A percentile compares a stretch with the other conserved stretches of the same genome.
phyloP scores from a whole-genome alignment of 805 yeast species.

The Ogataea methylovora region DNA sequence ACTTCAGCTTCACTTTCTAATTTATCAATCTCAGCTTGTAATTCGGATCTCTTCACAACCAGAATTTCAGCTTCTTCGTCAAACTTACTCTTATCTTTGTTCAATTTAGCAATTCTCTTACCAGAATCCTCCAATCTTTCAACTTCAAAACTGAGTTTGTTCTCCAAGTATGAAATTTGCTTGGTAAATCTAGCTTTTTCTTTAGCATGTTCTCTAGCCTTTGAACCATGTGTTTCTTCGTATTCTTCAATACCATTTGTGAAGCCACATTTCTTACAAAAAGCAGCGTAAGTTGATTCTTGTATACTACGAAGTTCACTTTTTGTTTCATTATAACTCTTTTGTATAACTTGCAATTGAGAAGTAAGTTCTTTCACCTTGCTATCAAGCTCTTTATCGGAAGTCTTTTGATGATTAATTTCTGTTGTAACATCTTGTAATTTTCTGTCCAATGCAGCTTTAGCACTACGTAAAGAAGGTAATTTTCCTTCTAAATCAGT shows the following conservation, averaged over 20 bases:
- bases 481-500: constrained; percentile 32
- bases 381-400: constrained; percentile 14
- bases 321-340: constrained; percentile 17
- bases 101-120: constrained; percentile 37
- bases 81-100: constrained; percentile 29
- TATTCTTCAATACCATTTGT: constrained; percentile 49
- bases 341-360: constrained; percentile 20
- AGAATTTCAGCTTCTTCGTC: constrained; percentile 26
- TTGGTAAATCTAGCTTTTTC: constrained; percentile 56
- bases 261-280: constrained; percentile 51
- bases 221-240: constrained; percentile 59
- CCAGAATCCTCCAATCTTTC: constrained; percentile 49
- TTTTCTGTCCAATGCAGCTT: constrained; percentile 17
- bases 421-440: constrained; percentile 34
- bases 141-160: constrained; percentile 55
- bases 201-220: constrained; percentile 45
- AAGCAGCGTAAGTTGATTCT: constrained; percentile 37
- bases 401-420: constrained; percentile 35
- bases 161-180: constrained; percentile 53
- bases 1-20: constrained; percentile 35
- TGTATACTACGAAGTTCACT: constrained; percentile 27
- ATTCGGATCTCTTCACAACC: constrained; percentile 23
- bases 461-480: constrained; percentile 19
- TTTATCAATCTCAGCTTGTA: constrained; percentile 27
- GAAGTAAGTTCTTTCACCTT: constrained; percentile 12